Percentiles rank a stretch among this genome's conserved stretches.
Conservation (phyloP, 495 filamentous ascomycete species). For the Penicillium lividum region DNA sequence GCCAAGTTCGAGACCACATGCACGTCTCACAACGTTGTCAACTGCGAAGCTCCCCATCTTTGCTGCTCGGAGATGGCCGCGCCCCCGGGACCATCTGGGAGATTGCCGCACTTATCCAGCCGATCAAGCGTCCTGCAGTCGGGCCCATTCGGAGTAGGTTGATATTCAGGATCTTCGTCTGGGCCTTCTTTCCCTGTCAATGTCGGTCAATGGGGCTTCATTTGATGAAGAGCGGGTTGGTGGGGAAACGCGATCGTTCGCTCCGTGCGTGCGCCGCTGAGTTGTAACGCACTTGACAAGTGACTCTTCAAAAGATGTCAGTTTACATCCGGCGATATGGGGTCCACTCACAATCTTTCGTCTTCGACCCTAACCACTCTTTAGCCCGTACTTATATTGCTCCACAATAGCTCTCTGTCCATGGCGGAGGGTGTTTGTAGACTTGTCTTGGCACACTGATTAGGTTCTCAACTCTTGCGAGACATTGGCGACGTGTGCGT, state of each 20-base stretch:
- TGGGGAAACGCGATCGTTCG: too few species aligned
- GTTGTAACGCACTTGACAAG: background rate
- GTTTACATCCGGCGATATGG: constrained; percentile 1
- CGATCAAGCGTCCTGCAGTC: constrained; percentile 2
- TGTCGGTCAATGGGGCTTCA: too few species aligned
- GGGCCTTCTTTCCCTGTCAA: background rate
- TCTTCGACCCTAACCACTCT: constrained; percentile 4
- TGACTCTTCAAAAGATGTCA: constrained; percentile 1
- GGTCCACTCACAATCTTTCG: constrained; percentile 1
- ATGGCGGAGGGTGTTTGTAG: constrained; percentile 2
- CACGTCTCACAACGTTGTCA: background rate
- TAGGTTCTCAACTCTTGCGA: background rate
- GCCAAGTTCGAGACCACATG: background rate
- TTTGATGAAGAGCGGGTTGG: too few species aligned
- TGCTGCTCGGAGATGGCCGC: constrained; percentile 1
- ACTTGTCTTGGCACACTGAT: background rate
- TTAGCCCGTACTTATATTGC: constrained; percentile 1
- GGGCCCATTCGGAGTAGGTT: constrained; percentile 2
- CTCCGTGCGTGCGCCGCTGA: too few species aligned
- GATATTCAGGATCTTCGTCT: background rate
- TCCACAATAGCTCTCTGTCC: background rate
- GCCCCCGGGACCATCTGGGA: constrained; percentile 2
- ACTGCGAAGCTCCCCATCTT: background rate
- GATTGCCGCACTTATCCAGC: background rate
- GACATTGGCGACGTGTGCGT: background rate